A percentile compares a stretch with the other conserved stretches of the same genome.
phyloP scores from a whole-genome alignment of 495 filamentous ascomycete genomes.

The Xylaria bambusicola region DNA sequence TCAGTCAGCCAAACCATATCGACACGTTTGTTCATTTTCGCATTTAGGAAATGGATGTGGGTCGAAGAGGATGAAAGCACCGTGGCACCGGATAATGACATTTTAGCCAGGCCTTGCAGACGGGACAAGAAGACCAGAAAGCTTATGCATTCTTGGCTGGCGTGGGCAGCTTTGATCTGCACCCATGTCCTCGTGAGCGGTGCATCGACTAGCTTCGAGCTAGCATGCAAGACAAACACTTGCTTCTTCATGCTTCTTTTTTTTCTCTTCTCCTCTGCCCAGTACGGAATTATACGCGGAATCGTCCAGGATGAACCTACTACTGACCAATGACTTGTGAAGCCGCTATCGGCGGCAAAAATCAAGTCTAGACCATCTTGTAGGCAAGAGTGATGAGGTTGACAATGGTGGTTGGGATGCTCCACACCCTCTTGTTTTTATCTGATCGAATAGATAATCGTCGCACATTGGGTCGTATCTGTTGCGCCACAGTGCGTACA shows the following conservation, averaged over 20 bases:
- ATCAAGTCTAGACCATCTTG: neutral
- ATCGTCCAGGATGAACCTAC: neutral
- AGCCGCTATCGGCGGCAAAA: slow-evolving; percentile 11
- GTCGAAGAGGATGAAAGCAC: neutral
- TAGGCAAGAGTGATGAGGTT: neutral
- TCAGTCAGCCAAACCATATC: neutral
- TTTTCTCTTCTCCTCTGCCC: neutral
- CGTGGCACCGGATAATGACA: neutral
- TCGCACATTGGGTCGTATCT: neutral
- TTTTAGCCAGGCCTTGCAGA: too few relatives aligned
- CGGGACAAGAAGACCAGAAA: too few relatives aligned
- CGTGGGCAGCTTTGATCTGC: neutral
- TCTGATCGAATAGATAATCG: slow-evolving; percentile 24
- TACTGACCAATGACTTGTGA: neutral
- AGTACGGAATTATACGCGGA: neutral
- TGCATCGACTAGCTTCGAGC: neutral
- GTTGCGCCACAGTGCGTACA: neutral
- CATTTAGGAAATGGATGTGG: neutral
- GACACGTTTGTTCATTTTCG: slow-evolving; percentile 1
- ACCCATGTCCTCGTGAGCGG: neutral
- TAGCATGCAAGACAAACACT: neutral
- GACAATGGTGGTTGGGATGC: neutral
- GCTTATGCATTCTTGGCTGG: slow-evolving; percentile 5
- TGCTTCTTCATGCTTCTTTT: neutral
- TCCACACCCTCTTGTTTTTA: slow-evolving; percentile 18